A percentile compares a stretch with the other conserved stretches of the same genome.
phyloP scores from a whole-genome alignment of 495 filamentous ascomycete genomes.

The Schizothecium vesticola region DNA sequence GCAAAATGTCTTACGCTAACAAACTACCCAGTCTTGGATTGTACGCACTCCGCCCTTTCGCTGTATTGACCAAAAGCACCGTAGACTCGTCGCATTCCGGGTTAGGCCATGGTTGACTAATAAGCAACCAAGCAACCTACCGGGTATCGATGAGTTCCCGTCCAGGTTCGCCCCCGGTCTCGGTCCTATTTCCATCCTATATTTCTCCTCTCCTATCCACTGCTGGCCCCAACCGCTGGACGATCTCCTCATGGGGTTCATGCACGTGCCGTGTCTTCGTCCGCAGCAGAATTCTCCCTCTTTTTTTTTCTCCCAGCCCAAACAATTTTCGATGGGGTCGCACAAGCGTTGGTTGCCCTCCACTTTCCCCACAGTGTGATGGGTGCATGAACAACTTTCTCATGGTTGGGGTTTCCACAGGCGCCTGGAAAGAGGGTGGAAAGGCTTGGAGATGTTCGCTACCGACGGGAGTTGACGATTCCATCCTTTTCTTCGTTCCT shows the following conservation, averaged over 20 bases:
- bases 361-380: not conserved
- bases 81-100: not conserved
- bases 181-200: not conserved
- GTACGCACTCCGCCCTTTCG: not conserved
- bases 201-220: not conserved
- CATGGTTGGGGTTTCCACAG: not conserved
- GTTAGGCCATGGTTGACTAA: not conserved
- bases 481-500: not conserved
- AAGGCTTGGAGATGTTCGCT: not conserved
- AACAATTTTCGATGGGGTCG: not conserved
- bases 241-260: not conserved
- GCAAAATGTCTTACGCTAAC: not conserved
- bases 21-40: not conserved
- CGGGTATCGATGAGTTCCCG: not conserved
- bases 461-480: no score
- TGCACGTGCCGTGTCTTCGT: not conserved
- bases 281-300: not conserved
- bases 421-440: not conserved
- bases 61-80: not conserved
- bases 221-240: not conserved
- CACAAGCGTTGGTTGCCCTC: not conserved
- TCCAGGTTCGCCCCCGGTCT: not conserved
- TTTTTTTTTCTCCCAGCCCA: not conserved
- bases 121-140: not conserved
- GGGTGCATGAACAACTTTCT: not conserved